Base-by-base conservation (phyloP, 176 grass and related monocot genomes). In the Rhynchospora breviuscula region DNA sequence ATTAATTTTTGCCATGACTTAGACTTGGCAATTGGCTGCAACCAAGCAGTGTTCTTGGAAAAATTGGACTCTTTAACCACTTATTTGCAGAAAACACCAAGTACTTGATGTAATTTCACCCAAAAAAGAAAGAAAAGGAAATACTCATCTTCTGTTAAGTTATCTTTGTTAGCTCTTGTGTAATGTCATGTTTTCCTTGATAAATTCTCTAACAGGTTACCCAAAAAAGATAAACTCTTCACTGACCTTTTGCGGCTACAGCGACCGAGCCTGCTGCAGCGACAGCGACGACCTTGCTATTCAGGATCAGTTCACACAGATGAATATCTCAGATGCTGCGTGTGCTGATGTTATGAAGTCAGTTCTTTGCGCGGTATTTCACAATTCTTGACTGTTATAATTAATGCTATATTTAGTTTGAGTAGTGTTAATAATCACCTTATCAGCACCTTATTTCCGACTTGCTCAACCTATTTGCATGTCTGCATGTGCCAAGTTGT, bases 341-440 rank as follows among this genome's bases (percentile, higher is more conserved):
- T 98, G 95, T 68, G 85, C 95, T 12, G 87, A 56, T 35, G 81
- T 89, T 48, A 67, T 98, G 83, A 94, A 93, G 79, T 93, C 95
- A 0, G 75, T 94, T 83, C 63, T 98, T 18, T 98, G 92, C 66
- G 87, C 86, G 90, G 95, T 98, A 85, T 57, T 22, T 62, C 1
- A 69, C 1, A 75, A 52, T 21, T 53, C 40, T 46, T 47, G 0
- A 47, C 8, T 10, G 6, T 0, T 68, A 47, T 71, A 52, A 52
- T 52, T 71, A 52, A 52, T 52, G 7, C 1, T 52, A 40, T 40
- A 40, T 40, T 40, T 40, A 40, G 3, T 40, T 29, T 1, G 26
- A 29, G 26, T 29, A 29, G 26, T 29, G 26, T 29, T 29, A 29
- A 29, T 29, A 29, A 29, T 29, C 26, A 29, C 26, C 26, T 0